These are phyloP conservation scores for Oxytropis ochrocephala DNA, from an alignment of 306 rosid genomes.

Conservation along the genomic window DNA sequence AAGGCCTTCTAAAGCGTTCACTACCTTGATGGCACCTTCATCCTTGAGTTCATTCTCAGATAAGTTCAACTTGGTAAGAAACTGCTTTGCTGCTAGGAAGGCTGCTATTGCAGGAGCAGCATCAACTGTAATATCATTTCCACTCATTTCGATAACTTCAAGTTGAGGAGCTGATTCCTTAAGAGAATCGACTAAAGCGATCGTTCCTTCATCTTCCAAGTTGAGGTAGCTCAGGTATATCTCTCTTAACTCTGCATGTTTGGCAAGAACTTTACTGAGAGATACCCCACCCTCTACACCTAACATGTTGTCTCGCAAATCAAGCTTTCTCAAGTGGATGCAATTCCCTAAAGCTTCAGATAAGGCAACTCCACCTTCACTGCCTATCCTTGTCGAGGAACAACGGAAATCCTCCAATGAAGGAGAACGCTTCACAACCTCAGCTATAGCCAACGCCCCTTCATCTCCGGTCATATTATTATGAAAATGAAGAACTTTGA, in stretches of 20 bases:
- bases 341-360: conserved; percentile 54
- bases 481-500: conserved; percentile 70
- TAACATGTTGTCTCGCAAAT: conserved; percentile 88
- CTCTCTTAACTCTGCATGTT: conserved; percentile 56
- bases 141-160: conserved; percentile 80
- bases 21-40: conserved; percentile 66
- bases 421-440: conserved; percentile 67
- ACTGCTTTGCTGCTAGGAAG: conserved; percentile 45
- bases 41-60: conserved; percentile 90
- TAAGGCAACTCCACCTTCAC: conserved; percentile 85
- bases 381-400: conserved; percentile 71
- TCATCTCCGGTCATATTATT: conserved; percentile 86
- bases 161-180: conserved; percentile 72
- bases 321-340: conserved; percentile 64
- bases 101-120: conserved; percentile 68
- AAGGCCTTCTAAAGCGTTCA: conserved; percentile 60
- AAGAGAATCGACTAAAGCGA: conserved; percentile 55
- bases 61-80: conserved; percentile 61
- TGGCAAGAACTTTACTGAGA: conserved; percentile 67
- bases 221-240: conserved; percentile 77
- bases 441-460: conserved; percentile 68
- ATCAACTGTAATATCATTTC: conserved; percentile 75
- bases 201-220: conserved; percentile 77
- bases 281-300: conserved; percentile 76
- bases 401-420: conserved; percentile 70